Conservation (phyloP, 73 alveolate genomes). For the Paramecium sonneborni region DNA sequence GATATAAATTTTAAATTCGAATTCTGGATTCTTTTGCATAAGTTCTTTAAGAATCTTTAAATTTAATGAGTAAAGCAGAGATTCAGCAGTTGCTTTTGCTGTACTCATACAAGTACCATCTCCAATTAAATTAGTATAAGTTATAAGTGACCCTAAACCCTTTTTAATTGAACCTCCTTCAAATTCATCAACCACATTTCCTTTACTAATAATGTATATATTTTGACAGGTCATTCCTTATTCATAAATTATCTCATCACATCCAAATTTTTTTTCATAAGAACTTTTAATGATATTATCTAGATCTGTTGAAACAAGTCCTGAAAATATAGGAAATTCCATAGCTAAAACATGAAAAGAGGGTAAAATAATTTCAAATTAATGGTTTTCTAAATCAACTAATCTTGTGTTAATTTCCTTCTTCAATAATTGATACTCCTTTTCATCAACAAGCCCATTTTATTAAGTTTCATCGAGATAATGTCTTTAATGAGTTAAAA, state of each 20-base stretch:
- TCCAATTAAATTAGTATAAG: constrained; percentile 49
- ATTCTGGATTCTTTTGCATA: neutral
- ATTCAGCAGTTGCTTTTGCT: constrained; percentile 24
- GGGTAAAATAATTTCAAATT: neutral
- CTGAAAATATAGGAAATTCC: constrained; percentile 62
- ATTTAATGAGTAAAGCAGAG: neutral
- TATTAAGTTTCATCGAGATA: constrained; percentile 51
- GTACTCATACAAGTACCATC: constrained; percentile 33
- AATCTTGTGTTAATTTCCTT: constrained; percentile 54
- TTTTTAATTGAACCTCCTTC: constrained; percentile 39
- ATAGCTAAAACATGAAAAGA: constrained; percentile 55
- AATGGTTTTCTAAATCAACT: constrained; percentile 49
- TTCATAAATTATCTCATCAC: constrained; percentile 58
- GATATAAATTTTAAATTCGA: neutral
- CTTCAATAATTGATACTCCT: constrained; percentile 41
- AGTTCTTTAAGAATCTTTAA: neutral
- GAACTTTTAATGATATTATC: constrained; percentile 14
- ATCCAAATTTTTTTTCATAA: neutral
- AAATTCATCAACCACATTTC: constrained; percentile 59
- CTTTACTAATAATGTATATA: constrained; percentile 47
- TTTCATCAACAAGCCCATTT: constrained; percentile 64
- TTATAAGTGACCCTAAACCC: constrained; percentile 57
- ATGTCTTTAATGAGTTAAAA: constrained; percentile 61
- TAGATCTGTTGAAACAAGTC: constrained; percentile 45
- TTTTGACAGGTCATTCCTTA: constrained; percentile 58